Percentiles rank a stretch among this genome's conserved stretches.
phyloP scores from a whole-genome alignment of 2,329 filamentous ascomycete species.

The Xylaria sp. region DNA sequence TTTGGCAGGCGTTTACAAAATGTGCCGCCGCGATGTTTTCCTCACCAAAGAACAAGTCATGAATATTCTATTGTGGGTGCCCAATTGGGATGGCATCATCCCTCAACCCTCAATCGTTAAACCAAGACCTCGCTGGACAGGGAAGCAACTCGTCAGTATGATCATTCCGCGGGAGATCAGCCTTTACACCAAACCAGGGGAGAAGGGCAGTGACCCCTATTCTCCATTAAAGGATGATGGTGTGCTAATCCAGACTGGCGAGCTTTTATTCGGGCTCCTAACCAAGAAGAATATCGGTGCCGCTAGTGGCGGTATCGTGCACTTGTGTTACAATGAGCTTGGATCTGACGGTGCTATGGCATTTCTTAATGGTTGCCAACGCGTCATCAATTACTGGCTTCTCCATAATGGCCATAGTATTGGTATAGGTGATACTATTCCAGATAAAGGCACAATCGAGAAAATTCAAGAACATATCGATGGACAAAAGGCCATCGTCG shows the following conservation, averaged over 20 bases:
- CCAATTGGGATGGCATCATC: conserved; percentile 95
- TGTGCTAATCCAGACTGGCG: conserved; percentile 83
- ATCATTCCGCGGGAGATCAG: conserved; percentile 89
- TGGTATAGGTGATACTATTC: conserved; percentile 97
- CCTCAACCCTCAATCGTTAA: conserved; percentile 94
- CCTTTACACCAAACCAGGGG: conserved; percentile 71
- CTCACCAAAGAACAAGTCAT: conserved; percentile 90
- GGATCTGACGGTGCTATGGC: conserved; percentile 86
- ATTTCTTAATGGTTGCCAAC: conserved; percentile 96
- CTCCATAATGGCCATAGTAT: conserved; percentile 97
- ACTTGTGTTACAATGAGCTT: conserved; percentile 96
- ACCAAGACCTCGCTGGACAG: conserved; percentile 92
- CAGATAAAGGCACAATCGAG: conserved; percentile 83
- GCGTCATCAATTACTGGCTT: conserved; percentile 97
- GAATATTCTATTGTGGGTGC: conserved; percentile 97
- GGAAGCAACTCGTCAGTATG: conserved; percentile 97
- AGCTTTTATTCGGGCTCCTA: conserved; percentile 89
- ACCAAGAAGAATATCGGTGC: conserved; percentile 96
- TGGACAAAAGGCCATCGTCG: conserved; percentile 83
- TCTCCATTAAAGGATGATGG: conserved; percentile 78
- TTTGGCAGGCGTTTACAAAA: conserved; percentile 94
- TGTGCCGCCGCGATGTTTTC: conserved; percentile 92
- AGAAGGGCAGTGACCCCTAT: conserved; percentile 44
- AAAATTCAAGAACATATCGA: conserved; percentile 86
- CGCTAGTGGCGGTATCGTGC: conserved; percentile 87